Percentiles rank a stretch among this genome's conserved stretches.
Evolutionary conservation across 257 asterid genomes (phyloP).

Genomic region (Rauvolfia tetraphylla): DNA sequence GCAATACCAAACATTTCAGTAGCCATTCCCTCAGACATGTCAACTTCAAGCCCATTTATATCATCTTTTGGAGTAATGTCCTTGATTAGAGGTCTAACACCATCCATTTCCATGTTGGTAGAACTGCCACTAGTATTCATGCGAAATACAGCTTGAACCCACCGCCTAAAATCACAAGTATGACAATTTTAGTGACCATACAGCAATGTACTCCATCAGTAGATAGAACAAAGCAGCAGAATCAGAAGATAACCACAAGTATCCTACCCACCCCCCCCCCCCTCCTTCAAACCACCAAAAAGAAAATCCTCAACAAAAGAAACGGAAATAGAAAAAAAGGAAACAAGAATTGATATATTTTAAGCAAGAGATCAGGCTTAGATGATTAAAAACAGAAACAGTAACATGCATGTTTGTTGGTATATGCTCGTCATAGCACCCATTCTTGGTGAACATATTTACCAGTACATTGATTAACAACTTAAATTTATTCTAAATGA

Average conservation of each 20-base stretch:
- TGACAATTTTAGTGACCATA: not conserved
- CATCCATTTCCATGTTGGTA: conserved; percentile 20
- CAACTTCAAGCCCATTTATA: conserved; percentile 44
- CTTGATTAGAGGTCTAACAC: conserved; percentile 27
- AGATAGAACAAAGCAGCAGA: not conserved
- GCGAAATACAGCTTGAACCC: conserved; percentile 94
- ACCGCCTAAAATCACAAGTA: conserved; percentile 55
- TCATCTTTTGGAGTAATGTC: conserved; percentile 25
- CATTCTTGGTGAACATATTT: not conserved
- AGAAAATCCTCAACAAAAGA: not conserved
- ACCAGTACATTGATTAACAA: not conserved
- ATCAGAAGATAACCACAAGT: not conserved
- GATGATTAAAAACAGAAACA: not conserved
- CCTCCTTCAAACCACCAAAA: not conserved
- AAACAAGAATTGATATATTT: not conserved
- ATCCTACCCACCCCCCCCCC: not conserved
- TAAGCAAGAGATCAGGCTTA: not conserved
- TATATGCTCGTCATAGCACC: not conserved
- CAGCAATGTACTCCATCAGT: not conserved
- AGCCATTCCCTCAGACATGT: conserved; percentile 79
- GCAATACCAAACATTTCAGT: conserved; percentile 65
- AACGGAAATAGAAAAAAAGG: not conserved
- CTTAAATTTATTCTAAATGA: not conserved
- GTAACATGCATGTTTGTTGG: not conserved
- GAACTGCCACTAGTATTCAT: conserved; percentile 21